Evolutionary conservation across 2,329 filamentous ascomycete genomes (phyloP).

Genomic region (Leptographium flavum): DNA sequence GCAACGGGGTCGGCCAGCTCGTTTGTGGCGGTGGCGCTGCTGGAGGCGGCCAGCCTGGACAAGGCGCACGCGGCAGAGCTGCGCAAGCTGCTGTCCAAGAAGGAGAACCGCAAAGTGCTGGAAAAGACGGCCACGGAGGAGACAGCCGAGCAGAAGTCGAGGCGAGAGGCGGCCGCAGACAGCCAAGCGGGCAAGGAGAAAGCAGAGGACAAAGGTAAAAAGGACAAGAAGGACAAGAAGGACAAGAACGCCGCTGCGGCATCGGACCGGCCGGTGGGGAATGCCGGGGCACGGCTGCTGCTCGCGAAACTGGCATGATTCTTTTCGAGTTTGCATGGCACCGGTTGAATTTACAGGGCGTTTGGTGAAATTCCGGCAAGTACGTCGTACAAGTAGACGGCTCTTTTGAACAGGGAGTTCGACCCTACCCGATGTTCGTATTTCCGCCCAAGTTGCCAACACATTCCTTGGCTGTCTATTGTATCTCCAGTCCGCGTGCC

Average conservation of each 20-base stretch:
- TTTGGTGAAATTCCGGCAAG: too few species aligned
- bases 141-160: slow-evolving; percentile 36
- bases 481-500: too few species aligned
- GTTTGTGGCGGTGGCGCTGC: slow-evolving; percentile 70
- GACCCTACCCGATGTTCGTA: too few species aligned
- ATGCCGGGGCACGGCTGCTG: slow-evolving; percentile 46
- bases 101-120: slow-evolving; percentile 58
- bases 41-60: slow-evolving; percentile 59
- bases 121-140: slow-evolving; percentile 51
- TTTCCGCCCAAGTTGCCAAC: too few species aligned
- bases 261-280: slow-evolving; percentile 34
- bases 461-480: too few species aligned
- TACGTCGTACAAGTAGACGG: too few species aligned
- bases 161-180: slow-evolving; percentile 17
- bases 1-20: slow-evolving; percentile 64
- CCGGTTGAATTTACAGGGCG: not conserved
- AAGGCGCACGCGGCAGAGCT: slow-evolving; percentile 56
- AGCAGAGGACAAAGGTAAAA: slow-evolving; percentile 29
- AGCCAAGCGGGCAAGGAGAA: slow-evolving; percentile 21
- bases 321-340: not conserved
- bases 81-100: slow-evolving; percentile 55
- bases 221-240: slow-evolving; percentile 27
- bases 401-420: too few species aligned
- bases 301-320: slow-evolving; percentile 37
- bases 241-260: slow-evolving; percentile 14